phyloP scores from a whole-genome alignment of 139 green algal genomes.

The Volvox africanus region DNA sequence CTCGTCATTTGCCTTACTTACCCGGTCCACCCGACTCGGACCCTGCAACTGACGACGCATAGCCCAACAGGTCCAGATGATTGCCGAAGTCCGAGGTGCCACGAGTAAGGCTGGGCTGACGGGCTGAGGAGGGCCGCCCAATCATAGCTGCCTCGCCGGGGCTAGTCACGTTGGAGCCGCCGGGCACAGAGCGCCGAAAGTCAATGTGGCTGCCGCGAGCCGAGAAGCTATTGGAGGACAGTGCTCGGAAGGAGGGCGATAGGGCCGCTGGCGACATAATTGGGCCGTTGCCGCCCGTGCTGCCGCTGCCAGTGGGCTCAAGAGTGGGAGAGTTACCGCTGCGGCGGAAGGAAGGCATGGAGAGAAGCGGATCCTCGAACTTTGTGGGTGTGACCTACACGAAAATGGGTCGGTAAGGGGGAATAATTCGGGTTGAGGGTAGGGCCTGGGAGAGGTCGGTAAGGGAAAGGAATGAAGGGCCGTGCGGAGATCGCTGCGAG shows the following conservation, averaged over 20 bases:
- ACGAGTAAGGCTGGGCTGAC: background rate
- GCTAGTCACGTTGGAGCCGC: background rate
- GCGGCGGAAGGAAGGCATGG: constrained; percentile 20
- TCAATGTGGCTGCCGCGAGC: constrained; percentile 9
- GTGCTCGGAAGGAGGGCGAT: background rate
- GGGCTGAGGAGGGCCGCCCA: background rate
- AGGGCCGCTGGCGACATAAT: background rate
- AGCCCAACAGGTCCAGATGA: background rate
- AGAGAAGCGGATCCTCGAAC: constrained; percentile 18
- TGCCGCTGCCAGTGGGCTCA: background rate
- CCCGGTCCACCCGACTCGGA: background rate
- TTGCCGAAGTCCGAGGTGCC: background rate
- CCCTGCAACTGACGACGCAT: background rate
- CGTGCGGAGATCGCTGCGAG: too few species aligned
- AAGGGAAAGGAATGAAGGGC: too few species aligned
- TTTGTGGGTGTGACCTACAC: background rate
- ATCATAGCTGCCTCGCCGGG: background rate
- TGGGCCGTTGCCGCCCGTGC: background rate
- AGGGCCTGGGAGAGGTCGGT: too few species aligned
- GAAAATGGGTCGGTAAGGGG: background rate
- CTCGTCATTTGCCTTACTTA: background rate
- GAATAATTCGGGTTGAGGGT: too few species aligned
- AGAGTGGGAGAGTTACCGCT: background rate
- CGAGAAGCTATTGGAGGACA: constrained; percentile 26
- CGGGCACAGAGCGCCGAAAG: constrained; percentile 13